Conservation (phyloP, 192 early-diverging fungal species). For the Kappamyces sp. region DNA sequence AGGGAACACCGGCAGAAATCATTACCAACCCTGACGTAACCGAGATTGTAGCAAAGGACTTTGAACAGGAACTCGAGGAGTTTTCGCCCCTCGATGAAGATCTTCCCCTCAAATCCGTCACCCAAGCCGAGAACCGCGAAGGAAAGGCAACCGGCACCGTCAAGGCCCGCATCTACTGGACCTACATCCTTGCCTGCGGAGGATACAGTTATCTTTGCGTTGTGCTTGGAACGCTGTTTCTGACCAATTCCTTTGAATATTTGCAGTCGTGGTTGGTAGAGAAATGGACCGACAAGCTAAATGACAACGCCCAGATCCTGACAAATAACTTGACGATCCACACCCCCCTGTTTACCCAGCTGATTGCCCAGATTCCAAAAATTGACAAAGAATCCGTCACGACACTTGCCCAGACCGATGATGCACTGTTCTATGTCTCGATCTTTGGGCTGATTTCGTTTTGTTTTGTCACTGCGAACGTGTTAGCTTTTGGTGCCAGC, state of each 20-base stretch:
- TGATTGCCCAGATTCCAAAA: background rate
- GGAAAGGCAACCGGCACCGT: slow-evolving; percentile 34
- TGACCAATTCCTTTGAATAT: no score
- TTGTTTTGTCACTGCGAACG: slow-evolving; percentile 16
- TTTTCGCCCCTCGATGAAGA: no score
- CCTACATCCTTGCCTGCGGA: slow-evolving; percentile 41
- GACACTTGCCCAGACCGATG: slow-evolving; percentile 19
- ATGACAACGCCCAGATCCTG: no score
- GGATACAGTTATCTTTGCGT: background rate
- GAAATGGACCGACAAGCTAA: no score
- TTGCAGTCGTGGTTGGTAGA: no score
- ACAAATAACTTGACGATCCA: no score
- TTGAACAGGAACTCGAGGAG: no score
- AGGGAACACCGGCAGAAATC: slow-evolving; percentile 31
- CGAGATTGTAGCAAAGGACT: background rate
- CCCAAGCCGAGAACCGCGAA: background rate
- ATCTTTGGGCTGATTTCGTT: slow-evolving; percentile 28
- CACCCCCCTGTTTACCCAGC: background rate
- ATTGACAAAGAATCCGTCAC: slow-evolving; percentile 13
- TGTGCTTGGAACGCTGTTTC: no score
- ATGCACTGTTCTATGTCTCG: slow-evolving; percentile 21
- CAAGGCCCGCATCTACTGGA: slow-evolving; percentile 28
- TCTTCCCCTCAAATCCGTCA: no score
- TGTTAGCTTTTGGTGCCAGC: slow-evolving; percentile 4
- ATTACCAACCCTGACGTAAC: slow-evolving; percentile 9